Percentiles rank a stretch among this genome's conserved stretches.
These are phyloP conservation scores for Rubia tinctorum DNA, from an alignment of 305 asterid genomes.

Conservation along the genomic window DNA sequence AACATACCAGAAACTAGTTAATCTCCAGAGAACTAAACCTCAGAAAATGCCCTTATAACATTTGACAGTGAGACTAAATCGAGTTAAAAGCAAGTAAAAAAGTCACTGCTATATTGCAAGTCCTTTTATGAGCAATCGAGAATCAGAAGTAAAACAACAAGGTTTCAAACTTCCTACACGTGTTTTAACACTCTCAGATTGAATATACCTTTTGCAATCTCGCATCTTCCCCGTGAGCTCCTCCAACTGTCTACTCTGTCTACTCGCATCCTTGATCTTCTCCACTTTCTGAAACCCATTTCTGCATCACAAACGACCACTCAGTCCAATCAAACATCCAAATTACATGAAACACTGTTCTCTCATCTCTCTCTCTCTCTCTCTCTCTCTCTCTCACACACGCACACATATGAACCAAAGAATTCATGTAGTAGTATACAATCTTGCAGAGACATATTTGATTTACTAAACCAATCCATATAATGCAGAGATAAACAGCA, in stretches of 20 bases:
- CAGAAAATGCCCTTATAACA: background rate
- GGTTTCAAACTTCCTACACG: background rate
- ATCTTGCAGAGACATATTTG: background rate
- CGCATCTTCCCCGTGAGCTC: constrained; percentile 97
- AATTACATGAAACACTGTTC: background rate
- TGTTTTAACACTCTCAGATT: background rate
- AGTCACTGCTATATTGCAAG: background rate
- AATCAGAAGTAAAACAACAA: background rate
- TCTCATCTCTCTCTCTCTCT: too few relatives aligned
- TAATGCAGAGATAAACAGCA: background rate
- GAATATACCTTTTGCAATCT: constrained; percentile 74
- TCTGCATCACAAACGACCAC: constrained; percentile 33
- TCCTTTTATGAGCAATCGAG: background rate
- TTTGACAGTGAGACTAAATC: background rate
- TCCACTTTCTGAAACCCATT: constrained; percentile 98
- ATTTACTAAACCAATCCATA: background rate
- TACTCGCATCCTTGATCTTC: constrained; percentile 80
- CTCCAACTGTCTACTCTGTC: constrained; percentile 94
- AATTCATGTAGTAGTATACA: background rate
- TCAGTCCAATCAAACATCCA: constrained; percentile 2
- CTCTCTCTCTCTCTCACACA: too few relatives aligned
- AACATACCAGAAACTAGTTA: background rate
- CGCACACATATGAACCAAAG: background rate
- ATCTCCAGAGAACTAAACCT: background rate
- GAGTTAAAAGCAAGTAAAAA: background rate